Evolutionary conservation across 441 rosid species (phyloP).

Genomic region (Erodium texanum): DNA sequence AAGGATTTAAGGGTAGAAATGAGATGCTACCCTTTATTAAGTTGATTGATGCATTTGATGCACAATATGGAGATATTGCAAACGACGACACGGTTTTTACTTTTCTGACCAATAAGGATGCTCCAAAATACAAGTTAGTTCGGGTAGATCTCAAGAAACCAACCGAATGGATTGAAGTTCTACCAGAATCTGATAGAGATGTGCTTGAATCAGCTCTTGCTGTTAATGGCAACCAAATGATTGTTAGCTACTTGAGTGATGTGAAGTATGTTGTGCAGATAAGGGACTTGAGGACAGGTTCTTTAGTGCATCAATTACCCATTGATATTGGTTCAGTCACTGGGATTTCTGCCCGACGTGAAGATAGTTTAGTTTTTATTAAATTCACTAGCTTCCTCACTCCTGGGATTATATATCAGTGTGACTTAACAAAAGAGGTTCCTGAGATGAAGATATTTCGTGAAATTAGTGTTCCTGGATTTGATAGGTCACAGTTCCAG

Average conservation of each 20-base stretch:
- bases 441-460: slow-evolving; percentile 77
- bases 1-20: slow-evolving; percentile 50
- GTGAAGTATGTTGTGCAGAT: slow-evolving; percentile 72
- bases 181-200: slow-evolving; percentile 69
- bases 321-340: slow-evolving; percentile 68
- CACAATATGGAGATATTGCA: slow-evolving; percentile 50
- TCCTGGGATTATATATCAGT: slow-evolving; percentile 75
- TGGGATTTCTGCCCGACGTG: slow-evolving; percentile 62
- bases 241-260: slow-evolving; percentile 77
- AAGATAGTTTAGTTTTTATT: slow-evolving; percentile 51
- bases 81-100: slow-evolving; percentile 79
- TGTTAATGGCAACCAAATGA: slow-evolving; percentile 60
- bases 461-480: slow-evolving; percentile 64
- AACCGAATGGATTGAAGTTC: slow-evolving; percentile 57
- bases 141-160: slow-evolving; percentile 78
- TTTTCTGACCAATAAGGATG: slow-evolving; percentile 72
- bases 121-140: slow-evolving; percentile 78
- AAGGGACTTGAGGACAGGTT: slow-evolving; percentile 73
- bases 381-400: slow-evolving; percentile 79
- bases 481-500: slow-evolving; percentile 59
- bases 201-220: slow-evolving; percentile 68
- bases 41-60: slow-evolving; percentile 64
- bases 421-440: slow-evolving; percentile 46
- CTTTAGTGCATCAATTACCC: slow-evolving; percentile 62
- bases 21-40: slow-evolving; percentile 59